A percentile compares a stretch with the other conserved stretches of the same genome.
Conservation (phyloP, 1,284 basidiomycete genomes). For the Coniferiporia weirii region DNA sequence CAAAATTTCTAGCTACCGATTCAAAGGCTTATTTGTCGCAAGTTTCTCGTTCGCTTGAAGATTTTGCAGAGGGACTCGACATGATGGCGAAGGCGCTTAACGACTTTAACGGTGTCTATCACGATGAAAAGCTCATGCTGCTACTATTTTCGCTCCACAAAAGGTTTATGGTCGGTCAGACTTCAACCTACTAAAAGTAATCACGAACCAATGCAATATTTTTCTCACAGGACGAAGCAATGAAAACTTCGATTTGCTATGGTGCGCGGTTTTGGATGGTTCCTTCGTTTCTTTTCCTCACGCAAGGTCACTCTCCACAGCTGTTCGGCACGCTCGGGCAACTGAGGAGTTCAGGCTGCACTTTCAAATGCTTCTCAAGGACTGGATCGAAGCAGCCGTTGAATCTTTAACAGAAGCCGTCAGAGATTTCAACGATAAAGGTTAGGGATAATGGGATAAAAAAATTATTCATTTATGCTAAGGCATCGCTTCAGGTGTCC, state of each 20-base stretch:
- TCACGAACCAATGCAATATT: not conserved
- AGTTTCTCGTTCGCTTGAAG: not conserved
- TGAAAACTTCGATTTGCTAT: not conserved
- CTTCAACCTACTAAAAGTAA: not conserved
- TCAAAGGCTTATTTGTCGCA: not conserved
- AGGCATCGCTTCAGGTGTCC: slow-evolving; percentile 2
- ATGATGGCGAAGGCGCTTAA: not conserved
- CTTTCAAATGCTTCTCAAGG: not conserved
- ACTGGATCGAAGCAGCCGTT: slow-evolving; percentile 1
- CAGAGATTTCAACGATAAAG: slow-evolving; percentile 7
- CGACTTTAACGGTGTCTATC: slow-evolving; percentile 3
- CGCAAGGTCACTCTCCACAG: not conserved
- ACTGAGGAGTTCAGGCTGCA: not conserved
- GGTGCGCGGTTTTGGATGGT: not conserved
- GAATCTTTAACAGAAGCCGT: slow-evolving; percentile 1
- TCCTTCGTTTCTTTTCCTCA: not conserved
- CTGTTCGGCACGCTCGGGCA: not conserved
- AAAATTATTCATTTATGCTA: not conserved
- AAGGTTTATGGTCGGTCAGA: not conserved
- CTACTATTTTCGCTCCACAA: not conserved
- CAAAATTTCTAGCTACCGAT: too few species aligned
- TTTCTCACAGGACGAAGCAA: not conserved
- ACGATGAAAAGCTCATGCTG: slow-evolving; percentile 6
- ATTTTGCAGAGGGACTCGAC: slow-evolving; percentile 1
- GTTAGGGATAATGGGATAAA: not conserved